Evolutionary conservation across 345 rosid genomes (phyloP).

Genomic region (Turnera subulata): DNA sequence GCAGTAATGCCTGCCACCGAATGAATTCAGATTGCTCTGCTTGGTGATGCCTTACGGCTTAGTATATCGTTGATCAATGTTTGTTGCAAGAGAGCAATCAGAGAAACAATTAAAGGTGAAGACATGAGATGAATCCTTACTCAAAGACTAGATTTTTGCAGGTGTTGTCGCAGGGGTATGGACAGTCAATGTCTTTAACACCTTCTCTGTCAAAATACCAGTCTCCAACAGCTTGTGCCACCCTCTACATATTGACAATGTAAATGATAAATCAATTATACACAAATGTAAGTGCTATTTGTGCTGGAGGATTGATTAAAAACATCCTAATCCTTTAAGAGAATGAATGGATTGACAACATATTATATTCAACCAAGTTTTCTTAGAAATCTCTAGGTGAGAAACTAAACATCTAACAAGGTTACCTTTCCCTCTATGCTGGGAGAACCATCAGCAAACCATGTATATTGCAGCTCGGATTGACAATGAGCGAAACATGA

Average conservation of each 20-base stretch:
- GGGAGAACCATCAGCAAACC: constrained; percentile 27
- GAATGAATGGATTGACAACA: no score
- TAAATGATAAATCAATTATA: no score
- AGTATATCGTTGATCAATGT: constrained; percentile 4
- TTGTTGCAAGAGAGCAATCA: constrained; percentile 8
- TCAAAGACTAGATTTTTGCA: constrained; percentile 18
- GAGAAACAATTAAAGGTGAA: constrained; percentile 7
- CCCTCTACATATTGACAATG: constrained; percentile 12
- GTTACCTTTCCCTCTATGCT: constrained; percentile 16
- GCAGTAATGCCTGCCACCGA: no score
- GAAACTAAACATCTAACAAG: no score
- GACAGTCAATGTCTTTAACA: constrained; percentile 26
- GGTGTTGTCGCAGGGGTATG: constrained; percentile 26
- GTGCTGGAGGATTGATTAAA: not conserved
- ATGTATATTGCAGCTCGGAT: constrained; percentile 27
- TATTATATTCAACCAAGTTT: no score
- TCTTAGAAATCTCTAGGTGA: no score
- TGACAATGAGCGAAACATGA: constrained; percentile 35
- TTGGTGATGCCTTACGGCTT: no score
- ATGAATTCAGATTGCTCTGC: no score
- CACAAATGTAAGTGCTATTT: no score
- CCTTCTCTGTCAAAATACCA: constrained; percentile 24
- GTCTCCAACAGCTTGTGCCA: constrained; percentile 29
- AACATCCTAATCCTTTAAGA: no score
- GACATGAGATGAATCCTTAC: constrained; percentile 32